phyloP scores from a whole-genome alignment of 108 stramenopile species.

The Cyclotella choctawhatcheeana region DNA sequence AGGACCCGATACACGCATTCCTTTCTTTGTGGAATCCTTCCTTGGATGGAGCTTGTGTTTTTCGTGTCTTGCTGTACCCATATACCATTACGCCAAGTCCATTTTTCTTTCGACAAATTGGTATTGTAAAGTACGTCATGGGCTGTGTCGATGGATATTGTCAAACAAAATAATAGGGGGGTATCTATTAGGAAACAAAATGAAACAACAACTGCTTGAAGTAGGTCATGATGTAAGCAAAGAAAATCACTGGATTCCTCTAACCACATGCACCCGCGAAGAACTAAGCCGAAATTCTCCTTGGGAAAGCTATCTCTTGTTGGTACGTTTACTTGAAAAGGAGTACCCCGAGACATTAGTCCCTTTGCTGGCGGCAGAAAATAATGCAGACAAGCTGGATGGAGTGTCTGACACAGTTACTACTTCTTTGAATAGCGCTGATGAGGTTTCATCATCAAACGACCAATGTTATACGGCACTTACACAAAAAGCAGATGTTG shows the following conservation, averaged over 20 bases:
- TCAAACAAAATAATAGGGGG: neutral
- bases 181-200: neutral
- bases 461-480: neutral
- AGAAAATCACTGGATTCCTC: constrained; percentile 42
- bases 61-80: constrained; percentile 50
- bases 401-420: neutral
- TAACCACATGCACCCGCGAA: constrained; percentile 45
- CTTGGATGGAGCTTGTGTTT: constrained; percentile 51
- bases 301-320: constrained; percentile 35
- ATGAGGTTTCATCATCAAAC: neutral
- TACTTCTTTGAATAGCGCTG: neutral
- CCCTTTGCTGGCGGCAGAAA: neutral
- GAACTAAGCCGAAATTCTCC: constrained; percentile 42
- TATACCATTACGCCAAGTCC: constrained; percentile 47
- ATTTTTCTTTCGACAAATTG: constrained; percentile 18
- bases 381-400: neutral
- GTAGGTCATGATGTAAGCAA: neutral
- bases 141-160: neutral
- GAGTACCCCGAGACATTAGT: constrained; percentile 31
- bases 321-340: constrained; percentile 35
- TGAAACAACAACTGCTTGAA: neutral
- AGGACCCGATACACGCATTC: constrained; percentile 47
- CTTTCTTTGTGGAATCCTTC: constrained; percentile 38
- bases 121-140: neutral
- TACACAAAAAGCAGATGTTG: constrained; percentile 23